Evolutionary conservation across 2,329 filamentous ascomycete genomes (phyloP), one percentile per base, ranked within the genome.

Genomic region (Clarireedia hainanense): DNA sequence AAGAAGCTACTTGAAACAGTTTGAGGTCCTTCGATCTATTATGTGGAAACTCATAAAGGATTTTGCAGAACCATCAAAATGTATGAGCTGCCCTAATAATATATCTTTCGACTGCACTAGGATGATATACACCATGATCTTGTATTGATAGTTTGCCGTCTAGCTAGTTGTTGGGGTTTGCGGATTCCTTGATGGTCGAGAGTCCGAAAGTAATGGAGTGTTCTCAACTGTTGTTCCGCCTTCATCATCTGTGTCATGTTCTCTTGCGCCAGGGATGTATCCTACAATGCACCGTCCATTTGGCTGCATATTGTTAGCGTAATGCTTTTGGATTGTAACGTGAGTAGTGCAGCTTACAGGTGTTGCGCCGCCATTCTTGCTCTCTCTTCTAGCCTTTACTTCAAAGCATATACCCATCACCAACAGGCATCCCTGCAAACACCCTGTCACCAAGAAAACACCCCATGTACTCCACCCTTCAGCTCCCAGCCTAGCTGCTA

Each of bases 381-480:
- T 61, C 20, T 58, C 57, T 47, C 56, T 57, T 42, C 61, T 62
- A 30, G 61, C 63, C 43, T 61, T 61, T 3, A 85, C 68, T 71
- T 91, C 79, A 68, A 91, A 97, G 64, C 81, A 84, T 58, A 96
- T 80, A 23, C 84, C 90, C 86, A 99, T 88, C 24, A 70, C 75
- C 43, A 99, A 76, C 55, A 99, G 73, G 9, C 82, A 79, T 17
- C 91, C 92, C 70, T 99, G 94, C 75, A 97, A 80, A 56, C 78
- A 73, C 1, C 92, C 94, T 0, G 91, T 96, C 51, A 97, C 77
- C 46, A 96, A 77, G 67, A 92, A 95, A 14, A 97, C 85, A 9
- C 90, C 85, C 94, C 94, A 99, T 0, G 91, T 90, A 72, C 91
- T 96, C 94, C 94, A 99, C 0, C 92, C 92, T 36, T 80, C 83